phyloP scores from a whole-genome alignment of 495 filamentous ascomycete genomes.

The Penicillium longicatenatum region DNA sequence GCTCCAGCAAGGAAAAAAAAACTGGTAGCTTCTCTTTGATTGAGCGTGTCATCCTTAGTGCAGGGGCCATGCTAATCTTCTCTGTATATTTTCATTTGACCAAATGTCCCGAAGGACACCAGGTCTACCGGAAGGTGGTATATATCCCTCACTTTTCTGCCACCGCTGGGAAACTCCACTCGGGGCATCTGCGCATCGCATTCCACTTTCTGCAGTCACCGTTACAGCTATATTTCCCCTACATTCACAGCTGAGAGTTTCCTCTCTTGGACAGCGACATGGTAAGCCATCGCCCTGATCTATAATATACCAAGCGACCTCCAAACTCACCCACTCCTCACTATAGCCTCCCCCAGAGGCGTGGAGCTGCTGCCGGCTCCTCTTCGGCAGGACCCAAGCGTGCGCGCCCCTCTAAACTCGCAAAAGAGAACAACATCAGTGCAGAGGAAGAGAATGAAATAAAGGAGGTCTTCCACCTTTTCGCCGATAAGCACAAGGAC shows the following conservation, averaged over 20 bases:
- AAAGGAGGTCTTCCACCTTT: slow-evolving; percentile 83
- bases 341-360: slow-evolving; percentile 45
- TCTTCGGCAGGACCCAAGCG: slow-evolving; percentile 43
- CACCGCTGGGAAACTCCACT: neutral
- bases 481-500: slow-evolving; percentile 58
- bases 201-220: neutral
- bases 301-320: neutral
- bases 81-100: slow-evolving; percentile 84
- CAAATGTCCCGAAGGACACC: slow-evolving; percentile 72
- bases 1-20: slow-evolving; percentile 54
- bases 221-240: neutral
- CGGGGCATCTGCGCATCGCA: neutral
- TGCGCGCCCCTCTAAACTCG: slow-evolving; percentile 74
- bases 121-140: slow-evolving; percentile 14
- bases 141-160: slow-evolving; percentile 10
- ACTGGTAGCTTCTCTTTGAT: slow-evolving; percentile 94
- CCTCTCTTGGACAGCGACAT: neutral
- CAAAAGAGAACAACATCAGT: slow-evolving; percentile 82
- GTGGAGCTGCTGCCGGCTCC: slow-evolving; percentile 32
- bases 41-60: slow-evolving; percentile 99
- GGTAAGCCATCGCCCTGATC: no score
- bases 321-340: neutral
- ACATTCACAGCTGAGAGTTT: neutral
- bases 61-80: slow-evolving; percentile 99
- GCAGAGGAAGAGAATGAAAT: slow-evolving; percentile 86